Conservation (phyloP, 2,329 filamentous ascomycete genomes). For the Trichoderma guizhouense region DNA sequence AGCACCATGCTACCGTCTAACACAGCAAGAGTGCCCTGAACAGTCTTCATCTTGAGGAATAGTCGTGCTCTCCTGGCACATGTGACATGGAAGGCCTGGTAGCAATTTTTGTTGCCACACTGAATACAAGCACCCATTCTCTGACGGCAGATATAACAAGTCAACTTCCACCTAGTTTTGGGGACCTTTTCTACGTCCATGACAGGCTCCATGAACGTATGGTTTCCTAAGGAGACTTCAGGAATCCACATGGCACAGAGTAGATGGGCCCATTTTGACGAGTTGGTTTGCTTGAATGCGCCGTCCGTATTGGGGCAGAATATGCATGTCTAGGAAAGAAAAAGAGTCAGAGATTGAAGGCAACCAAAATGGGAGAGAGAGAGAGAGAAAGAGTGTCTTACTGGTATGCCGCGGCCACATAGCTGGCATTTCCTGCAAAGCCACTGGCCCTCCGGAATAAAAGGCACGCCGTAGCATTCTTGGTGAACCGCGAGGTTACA, state of each 20-base stretch:
- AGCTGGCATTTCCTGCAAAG: constrained; percentile 94
- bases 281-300: constrained; percentile 96
- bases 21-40: constrained; percentile 71
- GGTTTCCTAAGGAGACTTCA: constrained; percentile 91
- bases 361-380: background rate
- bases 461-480: constrained; percentile 97
- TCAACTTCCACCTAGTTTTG: constrained; percentile 87
- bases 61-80: constrained; percentile 85
- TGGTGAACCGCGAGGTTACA: constrained; percentile 97
- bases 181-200: constrained; percentile 98
- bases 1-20: constrained; percentile 77
- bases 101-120: constrained; percentile 96
- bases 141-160: constrained; percentile 95
- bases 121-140: constrained; percentile 98
- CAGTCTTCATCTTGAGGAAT: constrained; percentile 95
- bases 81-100: constrained; percentile 94
- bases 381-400: constrained; percentile 40
- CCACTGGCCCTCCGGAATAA: constrained; percentile 98
- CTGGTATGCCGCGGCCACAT: constrained; percentile 84
- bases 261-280: constrained; percentile 93
- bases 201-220: constrained; percentile 96
- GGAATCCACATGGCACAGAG: constrained; percentile 98
- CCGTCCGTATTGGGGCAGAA: constrained; percentile 98
- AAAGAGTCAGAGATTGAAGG: background rate
- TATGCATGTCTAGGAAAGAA: constrained; percentile 70